phyloP scores from a whole-genome alignment of 1,139 yeast species.

The Diutina rugosa region DNA sequence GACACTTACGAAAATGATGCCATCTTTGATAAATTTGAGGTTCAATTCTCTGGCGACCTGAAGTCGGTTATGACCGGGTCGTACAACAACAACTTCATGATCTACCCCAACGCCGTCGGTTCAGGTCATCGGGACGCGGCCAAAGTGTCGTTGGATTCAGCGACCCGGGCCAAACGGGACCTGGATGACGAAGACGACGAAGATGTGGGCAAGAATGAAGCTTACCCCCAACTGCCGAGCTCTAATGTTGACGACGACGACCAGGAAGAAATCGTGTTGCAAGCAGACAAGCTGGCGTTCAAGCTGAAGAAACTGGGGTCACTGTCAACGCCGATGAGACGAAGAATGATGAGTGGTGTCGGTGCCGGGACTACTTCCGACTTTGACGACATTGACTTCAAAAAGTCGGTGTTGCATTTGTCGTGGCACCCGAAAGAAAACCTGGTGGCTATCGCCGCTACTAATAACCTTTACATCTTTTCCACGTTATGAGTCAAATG shows the following conservation, averaged over 20 bases:
- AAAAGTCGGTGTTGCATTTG: conserved; percentile 85
- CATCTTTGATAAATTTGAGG: conserved; percentile 96
- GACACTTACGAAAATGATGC: conserved; percentile 98
- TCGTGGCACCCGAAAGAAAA: conserved; percentile 98
- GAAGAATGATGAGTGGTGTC: conserved; percentile 34
- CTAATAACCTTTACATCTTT: conserved; percentile 80
- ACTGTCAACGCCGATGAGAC: conserved; percentile 15
- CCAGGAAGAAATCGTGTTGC: conserved; percentile 66
- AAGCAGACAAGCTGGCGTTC: conserved; percentile 97
- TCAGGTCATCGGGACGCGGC: conserved; percentile 6
- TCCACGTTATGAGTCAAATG: conserved; percentile 36
- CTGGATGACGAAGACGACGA: conserved; percentile 29
- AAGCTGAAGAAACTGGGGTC: conserved; percentile 50
- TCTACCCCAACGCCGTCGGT: conserved; percentile 70
- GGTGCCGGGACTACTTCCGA: conserved; percentile 32
- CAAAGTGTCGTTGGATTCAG: not conserved
- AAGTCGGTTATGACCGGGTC: conserved; percentile 94
- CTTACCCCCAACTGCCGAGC: conserved; percentile 22
- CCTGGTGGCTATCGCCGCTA: conserved; percentile 96
- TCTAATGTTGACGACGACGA: conserved; percentile 37
- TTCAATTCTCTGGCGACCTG: conserved; percentile 88
- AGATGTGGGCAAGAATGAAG: conserved; percentile 7
- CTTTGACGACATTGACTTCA: conserved; percentile 82
- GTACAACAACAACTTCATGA: conserved; percentile 93
- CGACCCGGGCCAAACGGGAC: conserved; percentile 5